A percentile compares a stretch with the other conserved stretches of the same genome.
Conservation (phyloP, 306 rosid genomes). For the Trifolium subterraneum region DNA sequence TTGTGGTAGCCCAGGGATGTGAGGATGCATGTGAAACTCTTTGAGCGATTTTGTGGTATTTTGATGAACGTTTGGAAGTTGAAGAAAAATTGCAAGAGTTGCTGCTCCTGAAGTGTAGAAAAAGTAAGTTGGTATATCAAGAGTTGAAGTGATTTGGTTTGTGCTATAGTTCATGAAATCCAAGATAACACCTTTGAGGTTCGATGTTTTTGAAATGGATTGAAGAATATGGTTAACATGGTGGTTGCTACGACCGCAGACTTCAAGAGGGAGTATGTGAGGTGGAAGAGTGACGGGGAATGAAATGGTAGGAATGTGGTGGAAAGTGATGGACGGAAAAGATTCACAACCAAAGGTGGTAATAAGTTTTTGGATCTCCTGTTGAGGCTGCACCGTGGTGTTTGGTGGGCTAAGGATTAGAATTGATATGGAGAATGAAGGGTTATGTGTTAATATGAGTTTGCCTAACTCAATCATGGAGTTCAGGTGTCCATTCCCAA, state of each 20-base stretch:
- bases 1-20: conserved; percentile 41
- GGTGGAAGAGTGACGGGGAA: not conserved
- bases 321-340: conserved; percentile 44
- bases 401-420: conserved; percentile 51
- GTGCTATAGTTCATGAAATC: conserved; percentile 46
- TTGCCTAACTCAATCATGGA: conserved; percentile 45
- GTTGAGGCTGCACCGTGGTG: too few species aligned
- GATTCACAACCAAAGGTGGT: too few species aligned
- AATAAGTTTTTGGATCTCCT: too few species aligned
- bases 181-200: conserved; percentile 46
- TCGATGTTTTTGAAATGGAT: conserved; percentile 18
- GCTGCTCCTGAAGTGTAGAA: conserved; percentile 45
- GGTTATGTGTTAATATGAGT: conserved; percentile 36
- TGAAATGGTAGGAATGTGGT: conserved; percentile 23
- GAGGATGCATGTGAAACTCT: conserved; percentile 25
- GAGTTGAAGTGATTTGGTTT: conserved; percentile 13
- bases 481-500: conserved; percentile 28
- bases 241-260: not conserved
- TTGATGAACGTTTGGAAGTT: conserved; percentile 21
- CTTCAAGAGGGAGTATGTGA: not conserved
- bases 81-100: conserved; percentile 15
- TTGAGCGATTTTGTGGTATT: conserved; percentile 29
- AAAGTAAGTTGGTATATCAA: conserved; percentile 49
- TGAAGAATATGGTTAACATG: conserved; percentile 6
- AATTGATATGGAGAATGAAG: conserved; percentile 49